Base-by-base conservation (phyloP, 2,329 filamentous ascomycete genomes). In the Elsinoe necatrix region DNA sequence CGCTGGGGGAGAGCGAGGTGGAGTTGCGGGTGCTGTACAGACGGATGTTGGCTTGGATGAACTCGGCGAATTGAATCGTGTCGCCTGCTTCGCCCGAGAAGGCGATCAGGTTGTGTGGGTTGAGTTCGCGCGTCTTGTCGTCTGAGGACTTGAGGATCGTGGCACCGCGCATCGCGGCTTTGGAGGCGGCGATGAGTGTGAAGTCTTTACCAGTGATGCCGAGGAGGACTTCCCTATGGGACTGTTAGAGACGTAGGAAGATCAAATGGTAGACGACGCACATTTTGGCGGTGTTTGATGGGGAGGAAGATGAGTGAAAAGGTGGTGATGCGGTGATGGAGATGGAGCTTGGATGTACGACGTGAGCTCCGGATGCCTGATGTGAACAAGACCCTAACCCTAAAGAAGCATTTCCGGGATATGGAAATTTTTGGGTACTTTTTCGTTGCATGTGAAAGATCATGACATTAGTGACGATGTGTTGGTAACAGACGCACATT, bases 201-300 rank as follows among this genome's bases (percentile, higher is more conserved):
- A 96, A 98, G 82, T 98, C 95, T 80, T 95, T 95, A 78, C 93
- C 95, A 59, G 92, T 96, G 73, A 98, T 95, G 69, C 93, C 93
- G 66, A 98, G 82, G 71, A 98, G 82, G 72, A 97, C 89, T 84
- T 98, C 93, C 93, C 91, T 97, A 59, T 56, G 75, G 8, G 77
- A 1, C 77, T 77, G 4, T 75, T 71, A 20, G 54, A 9, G 27
- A 56, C 16, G 16, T 21, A 2, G 79, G 72, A 43, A 78, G 66
- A 18, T 69, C 68, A 25, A 67, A 77, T 14, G 64, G 29, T 6
- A 42, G 16, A 16, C 6, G 12, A 21, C 55, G 21, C 2, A 59
- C 59, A 61, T 61, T 29, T 35, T 59, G 43, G 41, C 41, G 12
- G 54, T 55, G 31, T 31, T 66, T 45, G 54, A 60, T 29, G 71